Evolutionary conservation across 495 filamentous ascomycete species (phyloP), one percentile per base, ranked within the genome.

Genomic region (Penicillium goetzii): DNA sequence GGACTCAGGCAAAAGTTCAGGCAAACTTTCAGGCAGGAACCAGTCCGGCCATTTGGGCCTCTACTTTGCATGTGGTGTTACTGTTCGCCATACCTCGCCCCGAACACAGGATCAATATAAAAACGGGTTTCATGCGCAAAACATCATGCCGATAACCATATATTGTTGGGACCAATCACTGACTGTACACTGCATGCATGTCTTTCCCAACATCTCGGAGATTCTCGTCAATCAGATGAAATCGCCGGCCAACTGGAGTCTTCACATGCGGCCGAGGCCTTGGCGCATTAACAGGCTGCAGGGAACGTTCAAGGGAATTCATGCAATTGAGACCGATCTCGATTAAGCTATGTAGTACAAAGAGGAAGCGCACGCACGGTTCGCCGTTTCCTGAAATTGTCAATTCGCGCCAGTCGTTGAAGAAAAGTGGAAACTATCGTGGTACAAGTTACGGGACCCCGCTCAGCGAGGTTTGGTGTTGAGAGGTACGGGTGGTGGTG

Each of bases 381-480:
- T 51, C 47, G 26, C 25, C 4, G 10, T 10, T 23, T 57, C 32
- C 53, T n/a, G 1, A 30, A 40, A 28, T 3, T 41, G n/a, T 61
- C 58, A n/a, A 56, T 62, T 41, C 17, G 23, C 56, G 23, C 47
- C 58, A 40, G 54, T 36, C 59, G 43, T 34, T 19, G 28, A 41
- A 41, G 6, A 57, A 40, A 60, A n/a, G 36, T 52, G 26, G 41
- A 32, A 49, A 49, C 17, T 25, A 38, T 51, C 25, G 47, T 28
- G 47, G 32, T 23, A 50, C 51, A 59, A 51, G 45, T 23, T n/a
- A 63, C 14, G 32, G 17, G 56, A 17, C 38, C 56, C 63, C 62
- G 59, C 60, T 80, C 71, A 82, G 67, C 80, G 80, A 55, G 80
- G 80, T 67, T 78, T 82, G 34, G 77, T 78, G 59, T 58, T 72